Conservation (phyloP, 495 filamentous ascomycete species). For the Thermochaetoides thermophila region DNA sequence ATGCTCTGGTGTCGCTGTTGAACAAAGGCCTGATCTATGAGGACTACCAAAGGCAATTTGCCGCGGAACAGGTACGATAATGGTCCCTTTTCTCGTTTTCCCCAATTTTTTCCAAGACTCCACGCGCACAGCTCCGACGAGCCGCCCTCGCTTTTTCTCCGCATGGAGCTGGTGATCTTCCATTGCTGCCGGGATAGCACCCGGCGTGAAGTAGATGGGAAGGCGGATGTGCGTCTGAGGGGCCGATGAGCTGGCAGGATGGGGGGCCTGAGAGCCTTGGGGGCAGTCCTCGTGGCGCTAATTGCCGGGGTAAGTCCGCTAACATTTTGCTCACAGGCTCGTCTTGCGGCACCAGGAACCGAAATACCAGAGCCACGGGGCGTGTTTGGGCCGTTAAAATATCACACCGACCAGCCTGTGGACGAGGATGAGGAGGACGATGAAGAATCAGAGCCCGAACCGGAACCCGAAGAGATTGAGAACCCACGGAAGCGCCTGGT, state of each 20-base stretch:
- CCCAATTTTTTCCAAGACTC: neutral
- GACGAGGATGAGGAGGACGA: conserved; percentile 20
- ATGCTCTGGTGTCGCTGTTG: conserved; percentile 59
- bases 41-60: conserved; percentile 45
- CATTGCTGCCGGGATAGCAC: conserved; percentile 7
- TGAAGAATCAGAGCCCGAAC: conserved; percentile 18
- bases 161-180: conserved; percentile 2
- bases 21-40: conserved; percentile 68
- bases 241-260: too few species aligned
- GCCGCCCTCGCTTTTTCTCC: conserved; percentile 1
- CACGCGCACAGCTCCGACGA: too few species aligned
- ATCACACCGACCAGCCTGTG: conserved; percentile 17
- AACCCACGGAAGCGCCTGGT: conserved; percentile 35
- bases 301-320: conserved; percentile 20
- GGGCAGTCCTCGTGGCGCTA: conserved; percentile 8
- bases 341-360: conserved; percentile 29
- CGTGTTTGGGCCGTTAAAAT: conserved; percentile 34
- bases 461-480: conserved; percentile 26
- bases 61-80: conserved; percentile 18
- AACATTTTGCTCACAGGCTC: conserved; percentile 31
- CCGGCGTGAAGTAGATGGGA: conserved; percentile 10
- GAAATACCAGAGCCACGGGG: conserved; percentile 25
- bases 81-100: conserved; percentile 1
- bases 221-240: too few species aligned
- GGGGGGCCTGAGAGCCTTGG: neutral